phyloP scores from a whole-genome alignment of 2,329 filamentous ascomycete species.

The Didymella exigua region DNA sequence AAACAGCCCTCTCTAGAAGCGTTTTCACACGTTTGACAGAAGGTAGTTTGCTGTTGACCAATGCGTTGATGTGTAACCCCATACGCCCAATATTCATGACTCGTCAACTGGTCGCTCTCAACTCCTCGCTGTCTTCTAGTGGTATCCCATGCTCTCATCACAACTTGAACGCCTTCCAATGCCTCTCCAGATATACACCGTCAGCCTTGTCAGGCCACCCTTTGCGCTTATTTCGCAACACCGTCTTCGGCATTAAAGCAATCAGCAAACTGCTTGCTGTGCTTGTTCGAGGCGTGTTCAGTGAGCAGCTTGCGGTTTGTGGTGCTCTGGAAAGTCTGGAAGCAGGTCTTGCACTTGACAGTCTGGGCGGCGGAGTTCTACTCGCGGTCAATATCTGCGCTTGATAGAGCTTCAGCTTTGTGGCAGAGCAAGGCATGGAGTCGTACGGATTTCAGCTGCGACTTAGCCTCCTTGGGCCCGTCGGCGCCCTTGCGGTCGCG shows the following conservation, averaged over 20 bases:
- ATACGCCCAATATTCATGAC: slow-evolving; percentile 13
- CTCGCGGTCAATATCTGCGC: not conserved
- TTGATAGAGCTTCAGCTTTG: not conserved
- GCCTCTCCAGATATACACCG: slow-evolving; percentile 3
- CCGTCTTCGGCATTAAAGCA: slow-evolving; percentile 63
- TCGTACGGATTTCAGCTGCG: slow-evolving; percentile 46
- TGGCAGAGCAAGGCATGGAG: not conserved
- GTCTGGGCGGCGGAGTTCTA: slow-evolving; percentile 76
- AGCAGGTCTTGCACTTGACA: slow-evolving; percentile 79
- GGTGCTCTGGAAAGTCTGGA: slow-evolving; percentile 78
- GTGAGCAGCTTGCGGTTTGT: slow-evolving; percentile 73
- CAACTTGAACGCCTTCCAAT: slow-evolving; percentile 19
- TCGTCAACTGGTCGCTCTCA: slow-evolving; percentile 6
- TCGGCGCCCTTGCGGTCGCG: slow-evolving; percentile 44
- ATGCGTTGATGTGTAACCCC: slow-evolving; percentile 7
- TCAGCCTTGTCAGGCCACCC: not conserved
- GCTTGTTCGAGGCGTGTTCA: slow-evolving; percentile 77
- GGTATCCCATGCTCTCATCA: slow-evolving; percentile 31
- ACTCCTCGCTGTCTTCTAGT: slow-evolving; percentile 16
- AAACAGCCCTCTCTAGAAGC: not conserved
- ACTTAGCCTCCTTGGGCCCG: slow-evolving; percentile 43
- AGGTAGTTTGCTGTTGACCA: not conserved
- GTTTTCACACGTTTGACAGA: not conserved
- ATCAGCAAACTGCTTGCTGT: slow-evolving; percentile 71
- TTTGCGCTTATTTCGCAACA: slow-evolving; percentile 30